Base-by-base conservation (phyloP, 768 basidiomycete species). In the Psilocybe tampanensis region DNA sequence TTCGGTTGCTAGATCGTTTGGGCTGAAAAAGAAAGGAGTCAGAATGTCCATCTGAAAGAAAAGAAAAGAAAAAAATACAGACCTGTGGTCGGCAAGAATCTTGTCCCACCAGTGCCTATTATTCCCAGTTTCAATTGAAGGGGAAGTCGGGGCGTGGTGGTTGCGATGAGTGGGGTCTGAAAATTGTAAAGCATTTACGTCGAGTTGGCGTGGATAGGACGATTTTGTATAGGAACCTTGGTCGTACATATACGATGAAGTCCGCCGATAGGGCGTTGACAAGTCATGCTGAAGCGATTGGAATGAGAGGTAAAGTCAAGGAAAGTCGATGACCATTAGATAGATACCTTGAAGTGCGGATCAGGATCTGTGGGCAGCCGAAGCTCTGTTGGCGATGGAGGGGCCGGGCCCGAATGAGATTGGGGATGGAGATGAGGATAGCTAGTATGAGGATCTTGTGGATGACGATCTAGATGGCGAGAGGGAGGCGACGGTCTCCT, bases 31-130 rank as follows among this genome's bases (percentile, higher is more conserved):
- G 12, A 44, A 42, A 34, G 8, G 22, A 7, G 15, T 8, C 6
- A 24, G n/a, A 5, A 7, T 69, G 76, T 65, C n/a, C n/a, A n/a
- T n/a, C n/a, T n/a, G n/a, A n/a, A n/a, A n/a, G n/a, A n/a, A n/a
- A n/a, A n/a, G n/a, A n/a, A n/a, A 9, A 29, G 29, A 4, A 29
- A 9, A 29, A 29, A 29, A 29, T 4, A 29, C 29, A 29, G 45
- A 79, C 81, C 71, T 61, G 56, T 76, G 76, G 7, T 65, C 61
- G 42, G 65, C 60, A 43, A 77, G 59, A 49, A 82, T 77, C 33
- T 60, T 66, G 24, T 72, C 70, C 81, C 81, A 83, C 78, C 79
- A 81, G 6, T 63, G 19, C 47, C 68, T 70, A 59, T 74, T 70
- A 59, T 74, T 77, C 33, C 74, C 71, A 23, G 68, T 60, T 57